These are phyloP conservation scores for Pinus tabuliformis DNA, from an alignment of 75 land plant genomes.

Conservation along the genomic window DNA sequence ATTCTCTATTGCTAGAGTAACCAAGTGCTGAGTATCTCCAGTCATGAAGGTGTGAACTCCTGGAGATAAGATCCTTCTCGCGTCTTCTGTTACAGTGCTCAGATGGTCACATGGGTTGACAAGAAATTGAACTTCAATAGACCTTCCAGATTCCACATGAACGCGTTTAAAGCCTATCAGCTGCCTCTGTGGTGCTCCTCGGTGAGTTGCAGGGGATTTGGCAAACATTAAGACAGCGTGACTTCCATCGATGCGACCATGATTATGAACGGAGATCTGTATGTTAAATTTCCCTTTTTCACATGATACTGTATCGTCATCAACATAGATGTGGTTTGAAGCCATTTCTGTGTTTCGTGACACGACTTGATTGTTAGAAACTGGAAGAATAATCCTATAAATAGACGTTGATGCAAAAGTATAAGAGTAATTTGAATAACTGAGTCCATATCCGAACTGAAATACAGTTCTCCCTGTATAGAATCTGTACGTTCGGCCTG, in stretches of 20 bases:
- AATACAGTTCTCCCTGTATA: constrained; percentile 72
- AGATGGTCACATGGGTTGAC: constrained; percentile 63
- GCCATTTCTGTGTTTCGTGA: background rate
- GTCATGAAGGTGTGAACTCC: constrained; percentile 56
- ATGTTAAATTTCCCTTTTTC: constrained; percentile 32
- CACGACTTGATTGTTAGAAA: background rate
- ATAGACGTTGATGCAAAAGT: constrained; percentile 32
- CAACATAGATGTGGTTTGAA: constrained; percentile 14
- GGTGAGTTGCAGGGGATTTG: constrained; percentile 7
- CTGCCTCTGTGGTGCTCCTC: constrained; percentile 58
- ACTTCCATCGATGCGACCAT: constrained; percentile 53
- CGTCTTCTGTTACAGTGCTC: constrained; percentile 47
- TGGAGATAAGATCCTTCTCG: constrained; percentile 36
- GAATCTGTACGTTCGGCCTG: constrained; percentile 94
- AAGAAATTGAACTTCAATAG: constrained; percentile 24
- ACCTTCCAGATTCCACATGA: constrained; percentile 8
- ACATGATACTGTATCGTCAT: constrained; percentile 33
- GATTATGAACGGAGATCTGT: constrained; percentile 47
- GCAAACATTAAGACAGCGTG: constrained; percentile 61
- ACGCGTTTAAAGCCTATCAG: constrained; percentile 64
- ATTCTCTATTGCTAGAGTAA: background rate
- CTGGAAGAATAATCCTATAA: constrained; percentile 12
- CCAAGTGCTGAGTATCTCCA: constrained; percentile 13
- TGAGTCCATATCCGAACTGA: constrained; percentile 84
- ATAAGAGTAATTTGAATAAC: constrained; percentile 63